Evolutionary conservation across 139 green algal species (phyloP).

Genomic region (Coelastrella sp.): DNA sequence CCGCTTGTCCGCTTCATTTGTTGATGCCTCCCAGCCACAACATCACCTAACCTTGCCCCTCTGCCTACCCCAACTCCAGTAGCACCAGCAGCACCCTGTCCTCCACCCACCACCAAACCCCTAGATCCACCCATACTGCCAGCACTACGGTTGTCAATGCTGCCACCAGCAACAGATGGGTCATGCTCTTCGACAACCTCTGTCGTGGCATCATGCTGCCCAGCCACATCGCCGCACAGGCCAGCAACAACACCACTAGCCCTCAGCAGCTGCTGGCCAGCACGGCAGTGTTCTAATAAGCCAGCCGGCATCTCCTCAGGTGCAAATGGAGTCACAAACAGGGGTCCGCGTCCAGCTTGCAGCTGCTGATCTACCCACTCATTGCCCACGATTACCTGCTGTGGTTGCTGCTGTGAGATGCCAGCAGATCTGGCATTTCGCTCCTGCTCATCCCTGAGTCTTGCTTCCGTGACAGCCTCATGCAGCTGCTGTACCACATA

Average conservation of each 20-base stretch:
- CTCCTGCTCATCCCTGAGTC: background rate
- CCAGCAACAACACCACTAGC: background rate
- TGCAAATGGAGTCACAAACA: background rate
- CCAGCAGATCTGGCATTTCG: background rate
- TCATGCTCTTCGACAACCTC: slow-evolving; percentile 24
- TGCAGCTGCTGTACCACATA: slow-evolving; percentile 12
- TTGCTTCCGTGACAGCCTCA: background rate
- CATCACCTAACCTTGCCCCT: background rate
- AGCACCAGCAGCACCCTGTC: background rate
- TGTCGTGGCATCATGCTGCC: background rate
- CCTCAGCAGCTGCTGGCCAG: slow-evolving; percentile 13
- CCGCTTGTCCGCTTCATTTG: background rate
- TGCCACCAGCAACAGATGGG: background rate
- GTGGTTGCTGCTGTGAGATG: background rate
- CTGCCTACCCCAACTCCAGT: background rate
- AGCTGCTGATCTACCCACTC: background rate
- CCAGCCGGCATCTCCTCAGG: background rate
- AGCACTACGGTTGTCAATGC: slow-evolving; percentile 13
- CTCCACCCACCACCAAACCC: too few relatives aligned
- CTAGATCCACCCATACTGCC: slow-evolving; percentile 10
- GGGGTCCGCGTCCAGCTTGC: slow-evolving; percentile 8
- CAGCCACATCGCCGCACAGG: background rate
- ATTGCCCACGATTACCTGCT: background rate
- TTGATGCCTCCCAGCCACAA: background rate
- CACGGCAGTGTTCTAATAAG: background rate